Evolutionary conservation across 257 asterid genomes (phyloP).

Genomic region (Solanum pennellii): DNA sequence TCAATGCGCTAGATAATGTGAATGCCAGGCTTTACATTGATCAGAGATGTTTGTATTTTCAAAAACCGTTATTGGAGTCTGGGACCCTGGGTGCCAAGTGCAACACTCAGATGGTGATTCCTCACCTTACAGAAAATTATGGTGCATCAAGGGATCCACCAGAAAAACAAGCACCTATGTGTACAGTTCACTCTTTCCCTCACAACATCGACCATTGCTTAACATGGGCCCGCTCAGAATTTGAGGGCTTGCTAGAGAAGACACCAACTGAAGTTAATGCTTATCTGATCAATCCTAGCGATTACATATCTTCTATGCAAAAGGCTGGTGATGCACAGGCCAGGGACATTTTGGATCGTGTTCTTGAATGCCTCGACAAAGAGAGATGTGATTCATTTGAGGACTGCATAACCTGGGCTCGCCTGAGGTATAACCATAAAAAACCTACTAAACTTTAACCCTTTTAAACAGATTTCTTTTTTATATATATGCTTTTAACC

Average conservation of each 20-base stretch:
- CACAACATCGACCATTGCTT: slow-evolving; percentile 92
- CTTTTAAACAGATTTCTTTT: neutral
- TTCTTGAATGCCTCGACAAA: slow-evolving; percentile 66
- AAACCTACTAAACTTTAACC: slow-evolving; percentile 22
- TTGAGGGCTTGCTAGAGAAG: slow-evolving; percentile 91
- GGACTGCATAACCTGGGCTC: slow-evolving; percentile 82
- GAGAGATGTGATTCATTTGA: slow-evolving; percentile 76
- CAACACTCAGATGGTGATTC: slow-evolving; percentile 88
- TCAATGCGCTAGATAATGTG: slow-evolving; percentile 93
- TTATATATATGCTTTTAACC: slow-evolving; percentile 5
- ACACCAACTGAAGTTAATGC: slow-evolving; percentile 87
- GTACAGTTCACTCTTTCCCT: slow-evolving; percentile 90
- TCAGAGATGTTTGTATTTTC: slow-evolving; percentile 89
- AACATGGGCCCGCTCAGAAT: slow-evolving; percentile 98
- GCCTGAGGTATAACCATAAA: slow-evolving; percentile 13
- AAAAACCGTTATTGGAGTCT: slow-evolving; percentile 84
- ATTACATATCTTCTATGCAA: slow-evolving; percentile 59
- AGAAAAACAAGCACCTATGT: slow-evolving; percentile 97
- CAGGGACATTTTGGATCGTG: slow-evolving; percentile 78
- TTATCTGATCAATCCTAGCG: slow-evolving; percentile 61
- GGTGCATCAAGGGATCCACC: slow-evolving; percentile 97
- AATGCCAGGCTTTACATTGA: slow-evolving; percentile 92
- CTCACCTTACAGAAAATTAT: slow-evolving; percentile 82
- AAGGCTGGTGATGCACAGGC: slow-evolving; percentile 96
- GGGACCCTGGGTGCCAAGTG: slow-evolving; percentile 94